Base-by-base conservation (phyloP, 306 rosid species). In the Vachellia pachyceras region DNA sequence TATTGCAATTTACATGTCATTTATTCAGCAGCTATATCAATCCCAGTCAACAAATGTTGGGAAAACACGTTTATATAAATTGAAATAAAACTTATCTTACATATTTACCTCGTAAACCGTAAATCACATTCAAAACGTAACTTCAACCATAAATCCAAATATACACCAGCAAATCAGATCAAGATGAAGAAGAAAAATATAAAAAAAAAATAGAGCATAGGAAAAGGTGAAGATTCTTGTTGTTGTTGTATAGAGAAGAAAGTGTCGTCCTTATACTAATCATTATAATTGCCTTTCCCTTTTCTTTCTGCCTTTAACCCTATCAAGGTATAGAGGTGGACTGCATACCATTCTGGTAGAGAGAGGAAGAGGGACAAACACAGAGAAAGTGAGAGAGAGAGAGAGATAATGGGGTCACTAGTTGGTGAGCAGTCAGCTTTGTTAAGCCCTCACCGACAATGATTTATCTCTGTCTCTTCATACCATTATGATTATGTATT, bases 171-270 rank as follows among this genome's bases (percentile, higher is more conserved):
- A n/a, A n/a, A n/a, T n/a, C 5, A 49, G 0, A 49, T 14, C 15
- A 49, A n/a, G 63, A 55, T 7, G 33, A 36, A 15, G 20, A 20
- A 11, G 1, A 72, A 65, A 45, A 69, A 52, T 20, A 20, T 22
- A 4, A 9, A 4, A n/a, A 25, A 82, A 47, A 73, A 79, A 79
- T 54, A 86, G 72, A 87, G 81, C 91, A 84, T 86, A 82, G 91
- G 84, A 86, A 77, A 20, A 42, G 66, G 78, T n/a, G 72, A 80
- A 88, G 92, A 88, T 86, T 88, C 89, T 20, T n/a, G 60, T 54
- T n/a, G n/a, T n/a, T n/a, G n/a, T n/a, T 73, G 83, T 86, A 82
- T 85, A 87, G 85, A 89, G 87, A 80, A 58, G 63, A 55, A 83
- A 69, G 73, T 73, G 87, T 76, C 85, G 72, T 84, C 85, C 76